phyloP scores from a whole-genome alignment of 1,139 yeast genomes.

The Yamadazyma epiphylla region DNA sequence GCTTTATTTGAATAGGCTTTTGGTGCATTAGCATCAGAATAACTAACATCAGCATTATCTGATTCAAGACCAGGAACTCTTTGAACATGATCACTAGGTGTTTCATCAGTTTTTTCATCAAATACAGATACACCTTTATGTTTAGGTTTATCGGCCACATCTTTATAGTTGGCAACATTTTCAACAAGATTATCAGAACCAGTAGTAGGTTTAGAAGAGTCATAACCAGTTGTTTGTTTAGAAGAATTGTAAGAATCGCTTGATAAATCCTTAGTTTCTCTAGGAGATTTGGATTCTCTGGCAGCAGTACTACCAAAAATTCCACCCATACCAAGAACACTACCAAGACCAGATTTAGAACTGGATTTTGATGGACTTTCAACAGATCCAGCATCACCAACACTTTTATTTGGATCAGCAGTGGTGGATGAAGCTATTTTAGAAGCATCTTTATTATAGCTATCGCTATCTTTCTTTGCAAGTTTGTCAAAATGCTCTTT shows the following conservation, averaged over 20 bases:
- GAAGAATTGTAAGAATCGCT: not conserved
- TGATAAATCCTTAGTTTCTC: not conserved
- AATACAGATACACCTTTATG: conserved; percentile 2
- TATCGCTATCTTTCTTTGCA: conserved; percentile 1
- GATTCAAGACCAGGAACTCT: conserved; percentile 9
- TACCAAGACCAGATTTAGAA: not conserved
- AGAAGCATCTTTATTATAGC: not conserved
- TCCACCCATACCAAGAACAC: conserved; percentile 8
- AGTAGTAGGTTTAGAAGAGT: not conserved
- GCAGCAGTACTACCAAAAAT: conserved; percentile 13
- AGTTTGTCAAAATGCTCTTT: conserved; percentile 8
- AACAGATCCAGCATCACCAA: not conserved
- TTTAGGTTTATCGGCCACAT: conserved; percentile 8
- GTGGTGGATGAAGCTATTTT: conserved; percentile 1
- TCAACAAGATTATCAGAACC: conserved; percentile 8
- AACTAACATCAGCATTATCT: conserved; percentile 3
- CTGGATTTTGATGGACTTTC: not conserved
- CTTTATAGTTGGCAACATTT: conserved; percentile 9
- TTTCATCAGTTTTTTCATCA: conserved; percentile 2
- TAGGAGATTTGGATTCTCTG: not conserved
- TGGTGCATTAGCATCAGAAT: conserved; percentile 4
- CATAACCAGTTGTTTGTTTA: conserved; percentile 1
- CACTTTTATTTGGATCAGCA: conserved; percentile 1
- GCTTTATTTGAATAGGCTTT: conserved; percentile 3
- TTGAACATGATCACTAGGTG: conserved; percentile 8